phyloP scores from a whole-genome alignment of 2,329 filamentous ascomycete genomes.

The Fusarium nanum region DNA sequence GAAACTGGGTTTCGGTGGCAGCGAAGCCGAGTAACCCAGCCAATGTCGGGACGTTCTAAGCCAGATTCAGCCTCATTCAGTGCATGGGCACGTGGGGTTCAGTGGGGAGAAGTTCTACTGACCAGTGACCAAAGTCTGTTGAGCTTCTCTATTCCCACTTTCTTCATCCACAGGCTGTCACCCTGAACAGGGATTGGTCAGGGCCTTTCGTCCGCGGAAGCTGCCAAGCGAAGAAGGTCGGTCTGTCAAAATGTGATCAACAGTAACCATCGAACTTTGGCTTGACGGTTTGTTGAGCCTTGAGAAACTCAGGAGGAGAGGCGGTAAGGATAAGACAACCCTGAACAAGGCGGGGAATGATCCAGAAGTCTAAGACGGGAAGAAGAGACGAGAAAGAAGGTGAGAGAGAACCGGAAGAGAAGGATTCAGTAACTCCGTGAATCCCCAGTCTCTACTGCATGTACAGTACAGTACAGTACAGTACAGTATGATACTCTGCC shows the following conservation, averaged over 20 bases:
- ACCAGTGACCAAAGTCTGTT: conserved; percentile 13
- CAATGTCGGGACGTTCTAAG: conserved; percentile 45
- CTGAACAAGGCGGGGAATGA: not conserved
- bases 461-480: too few species aligned
- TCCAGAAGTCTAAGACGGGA: conserved; percentile 4
- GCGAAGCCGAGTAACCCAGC: conserved; percentile 23
- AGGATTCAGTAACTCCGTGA: not conserved
- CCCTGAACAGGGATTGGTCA: conserved; percentile 36
- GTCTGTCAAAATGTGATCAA: conserved; percentile 25
- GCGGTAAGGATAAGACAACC: conserved; percentile 1
- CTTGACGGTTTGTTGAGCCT: conserved; percentile 9
- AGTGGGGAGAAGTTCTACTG: conserved; percentile 23
- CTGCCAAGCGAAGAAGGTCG: conserved; percentile 28
- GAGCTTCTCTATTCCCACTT: conserved; percentile 16
- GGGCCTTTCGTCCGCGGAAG: conserved; percentile 20
- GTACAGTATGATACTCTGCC: not conserved
- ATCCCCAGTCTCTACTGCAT: not conserved
- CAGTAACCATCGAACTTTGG: not conserved
- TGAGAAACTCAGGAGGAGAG: conserved; percentile 3
- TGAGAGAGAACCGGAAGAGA: not conserved
- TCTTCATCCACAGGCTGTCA: conserved; percentile 19
- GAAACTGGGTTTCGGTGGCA: conserved; percentile 39
- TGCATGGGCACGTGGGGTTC: conserved; percentile 47
- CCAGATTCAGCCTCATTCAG: conserved; percentile 48
- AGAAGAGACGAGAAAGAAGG: conserved; percentile 2